Base-by-base conservation (phyloP, 257 asterid species). In the Lantana camara region DNA sequence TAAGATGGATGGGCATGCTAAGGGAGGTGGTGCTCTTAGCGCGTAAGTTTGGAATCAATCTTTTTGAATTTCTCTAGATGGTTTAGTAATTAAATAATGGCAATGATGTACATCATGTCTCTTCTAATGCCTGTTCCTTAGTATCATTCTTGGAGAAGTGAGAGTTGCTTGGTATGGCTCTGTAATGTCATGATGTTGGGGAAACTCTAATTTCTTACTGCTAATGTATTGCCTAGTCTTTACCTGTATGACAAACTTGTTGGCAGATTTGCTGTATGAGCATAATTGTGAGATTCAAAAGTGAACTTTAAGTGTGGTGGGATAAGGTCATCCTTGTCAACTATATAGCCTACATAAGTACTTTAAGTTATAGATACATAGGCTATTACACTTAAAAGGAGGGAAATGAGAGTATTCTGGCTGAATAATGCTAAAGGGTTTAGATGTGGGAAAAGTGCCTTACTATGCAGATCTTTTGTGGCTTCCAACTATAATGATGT, bases 1-100 rank as follows among this genome's bases (percentile, higher is more conserved):
- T 24, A 94, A 94, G 81, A 94, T 94, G 97, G 99, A 90, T 72
- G 99, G 99, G 22, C 97, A 94, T 90, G 99, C 99, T 12, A 94
- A 90, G 86, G 97, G 97, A 54, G 99, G 97, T 72, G 97, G 99
- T 75, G 95, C 99, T 69, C 96, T 94, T 66, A 94, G 99, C 58
- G 99, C 97, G 98, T 91, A 86, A 91, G 98, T 86, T 32, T 59
- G 59, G 52, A 61, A 19, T 11, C 51, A 17, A 30, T 12, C 4
- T 8, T 21, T 15, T 56, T 17, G 1, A 50, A 22, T 54, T 32
- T 68, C 24, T 68, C 17, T 21, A 20, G 24, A 45, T 35, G 6
- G 14, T 15, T 20, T 51, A 48, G 53, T 15, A 52, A 35, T 34
- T 38, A 15, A 57, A 49, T 17, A 13, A 15, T 42, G 35, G 52